Base-by-base conservation (phyloP, 2,329 filamentous ascomycete species). In the Ophiostoma sp. region DNA sequence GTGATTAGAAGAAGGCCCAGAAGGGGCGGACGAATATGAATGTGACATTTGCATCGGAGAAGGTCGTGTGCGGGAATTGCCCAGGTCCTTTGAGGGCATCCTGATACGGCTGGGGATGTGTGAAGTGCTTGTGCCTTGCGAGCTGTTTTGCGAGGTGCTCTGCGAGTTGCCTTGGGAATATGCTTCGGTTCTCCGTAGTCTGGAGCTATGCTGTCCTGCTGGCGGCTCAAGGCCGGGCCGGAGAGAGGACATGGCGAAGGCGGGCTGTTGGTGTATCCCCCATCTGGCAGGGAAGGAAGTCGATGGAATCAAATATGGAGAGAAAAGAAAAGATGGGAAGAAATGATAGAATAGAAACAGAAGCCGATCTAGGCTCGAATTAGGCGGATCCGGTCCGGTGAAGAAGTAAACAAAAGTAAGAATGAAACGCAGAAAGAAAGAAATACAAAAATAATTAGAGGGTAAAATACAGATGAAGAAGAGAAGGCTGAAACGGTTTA, bases 241-340 rank as follows among this genome's bases (percentile, higher is more conserved):
- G 33, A 23, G 41, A 71, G 66, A 67, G 17, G 44, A 44, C 66
- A 67, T 35, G 67, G 60, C 35, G 60, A 39, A 64, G n/a, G 33
- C 33, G 23, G 62, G 10, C 4, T 41, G 39, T 44, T 23, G n/a
- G 31, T 17, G 4, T 15, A 20, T 7, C n/a, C 36, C 65, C 23
- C 65, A 67, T 67, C 65, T 27, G 65, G 62, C 35, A 39, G 62
- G 17, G 62, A n/a, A 20, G 31, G 27, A 31, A 23, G 48, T 52
- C 17, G 44, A 52, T 20, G 44, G 20, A 20, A 2, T 41, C 8
- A 15, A 41, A 39, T 8, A 41, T 41, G 39, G 39, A 41, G 39
- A 41, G 39, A 15, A 41, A 41, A 39, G 1, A 13, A 41, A 41
- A 57, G 52, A 13, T 27, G 33, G 20, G 10, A 64, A 1, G 2